Evolutionary conservation across 192 early-diverging fungal genomes (phyloP).

Genomic region (Backusella tarrabulga): DNA sequence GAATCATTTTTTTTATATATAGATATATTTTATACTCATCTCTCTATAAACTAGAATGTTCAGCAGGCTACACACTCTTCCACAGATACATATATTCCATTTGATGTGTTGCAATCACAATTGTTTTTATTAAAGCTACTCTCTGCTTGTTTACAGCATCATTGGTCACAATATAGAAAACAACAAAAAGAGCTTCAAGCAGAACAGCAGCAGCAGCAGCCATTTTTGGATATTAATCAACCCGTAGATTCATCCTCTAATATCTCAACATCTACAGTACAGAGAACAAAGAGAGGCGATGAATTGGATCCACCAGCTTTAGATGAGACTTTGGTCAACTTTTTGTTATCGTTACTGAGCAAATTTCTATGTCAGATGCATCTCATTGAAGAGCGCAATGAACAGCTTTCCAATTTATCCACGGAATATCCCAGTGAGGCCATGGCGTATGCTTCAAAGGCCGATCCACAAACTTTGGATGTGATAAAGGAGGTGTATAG

Average conservation of each 20-base stretch:
- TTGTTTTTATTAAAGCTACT: conserved; percentile 77
- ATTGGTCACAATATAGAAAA: conserved; percentile 30
- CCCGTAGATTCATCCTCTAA: not conserved
- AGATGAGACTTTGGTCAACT: conserved; percentile 56
- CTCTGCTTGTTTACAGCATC: conserved; percentile 78
- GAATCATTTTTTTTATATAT: no score
- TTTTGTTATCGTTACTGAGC: conserved; percentile 13
- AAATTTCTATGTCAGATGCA: conserved; percentile 18
- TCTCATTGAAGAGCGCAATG: conserved; percentile 6
- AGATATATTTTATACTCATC: not conserved
- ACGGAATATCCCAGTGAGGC: conserved; percentile 11
- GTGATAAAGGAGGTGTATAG: conserved; percentile 70
- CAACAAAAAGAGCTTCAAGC: not conserved
- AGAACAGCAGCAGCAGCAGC: not conserved
- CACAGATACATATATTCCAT: not conserved
- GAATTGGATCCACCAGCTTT: conserved; percentile 63
- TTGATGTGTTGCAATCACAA: conserved; percentile 69
- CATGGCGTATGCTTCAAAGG: not conserved
- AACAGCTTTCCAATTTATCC: not conserved
- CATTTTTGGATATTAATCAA: not conserved
- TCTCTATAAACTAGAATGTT: conserved; percentile 1
- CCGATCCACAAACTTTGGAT: conserved; percentile 26
- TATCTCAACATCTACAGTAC: conserved; percentile 14
- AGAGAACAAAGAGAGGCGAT: not conserved
- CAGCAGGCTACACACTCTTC: not conserved